Evolutionary conservation across 805 yeast species (phyloP).

Genomic region (Metschnikowia baotianmanensis): DNA sequence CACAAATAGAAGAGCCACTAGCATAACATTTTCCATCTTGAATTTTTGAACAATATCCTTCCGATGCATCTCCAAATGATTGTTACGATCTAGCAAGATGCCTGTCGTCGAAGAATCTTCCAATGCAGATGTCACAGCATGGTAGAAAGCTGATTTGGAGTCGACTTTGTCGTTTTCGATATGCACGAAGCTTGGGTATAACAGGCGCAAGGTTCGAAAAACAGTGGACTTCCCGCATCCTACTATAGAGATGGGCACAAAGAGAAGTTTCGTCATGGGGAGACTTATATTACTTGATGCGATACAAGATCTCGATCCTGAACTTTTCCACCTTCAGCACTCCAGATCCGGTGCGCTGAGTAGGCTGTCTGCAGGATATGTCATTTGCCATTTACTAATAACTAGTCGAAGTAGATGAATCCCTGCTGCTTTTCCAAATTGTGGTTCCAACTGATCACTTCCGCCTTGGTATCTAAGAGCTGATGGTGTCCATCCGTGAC

Average conservation of each 20-base stretch:
- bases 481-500: slow-evolving; percentile 9
- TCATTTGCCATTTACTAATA: background rate
- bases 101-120: slow-evolving; percentile 33
- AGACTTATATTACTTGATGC: background rate
- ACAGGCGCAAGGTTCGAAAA: slow-evolving; percentile 51
- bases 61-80: slow-evolving; percentile 72
- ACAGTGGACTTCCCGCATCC: slow-evolving; percentile 96
- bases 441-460: slow-evolving; percentile 10
- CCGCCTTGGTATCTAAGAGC: slow-evolving; percentile 3
- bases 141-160: slow-evolving; percentile 49
- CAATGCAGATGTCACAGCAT: slow-evolving; percentile 37
- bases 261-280: slow-evolving; percentile 49
- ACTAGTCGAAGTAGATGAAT: slow-evolving; percentile 13
- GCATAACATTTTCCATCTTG: slow-evolving; percentile 41
- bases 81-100: slow-evolving; percentile 80
- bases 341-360: slow-evolving; percentile 1
- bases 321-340: no score
- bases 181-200: slow-evolving; percentile 64
- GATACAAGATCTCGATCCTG: background rate
- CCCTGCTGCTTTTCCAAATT: slow-evolving; percentile 9
- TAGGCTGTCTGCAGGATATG: slow-evolving; percentile 1
- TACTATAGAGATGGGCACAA: slow-evolving; percentile 83
- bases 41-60: slow-evolving; percentile 58
- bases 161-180: slow-evolving; percentile 76
- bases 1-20: slow-evolving; percentile 69